Base-by-base conservation (phyloP, 805 yeast species). In the Candida railenensis region DNA sequence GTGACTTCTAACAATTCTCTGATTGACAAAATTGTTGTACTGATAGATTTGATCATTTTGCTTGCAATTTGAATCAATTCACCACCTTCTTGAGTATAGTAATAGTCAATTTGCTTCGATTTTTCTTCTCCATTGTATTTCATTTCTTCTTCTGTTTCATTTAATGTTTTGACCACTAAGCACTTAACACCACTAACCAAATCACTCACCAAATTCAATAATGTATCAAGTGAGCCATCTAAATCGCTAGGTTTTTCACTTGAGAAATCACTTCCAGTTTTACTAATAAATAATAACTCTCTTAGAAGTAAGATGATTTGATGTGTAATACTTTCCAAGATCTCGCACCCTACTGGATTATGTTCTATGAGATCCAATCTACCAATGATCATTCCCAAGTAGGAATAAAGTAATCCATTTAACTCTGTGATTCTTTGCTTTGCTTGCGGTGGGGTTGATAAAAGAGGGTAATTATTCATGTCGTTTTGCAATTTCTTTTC, bases 351-450 rank as follows among this genome's bases (percentile, higher is more conserved):
- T 15, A 71, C 71, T 3, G 82, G 75, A 58, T 86, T 87, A 54
- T 83, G 85, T 57, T 87, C 94, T 32, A 87, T 80, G 62, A 87
- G 71, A 61, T 87, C 94, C 52, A 87, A 65, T 54, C 95, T 67
- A n/a, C 95, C 95, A 14, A 85, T 72, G 8, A 87, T 77, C 52
- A 87, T 56, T 2, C 85, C 83, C 51, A 86, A 69, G 55, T 87
- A 87, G 1, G 80, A 71, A 54, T 78, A 77, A 14, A 85, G 57
- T 3, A 83, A 68, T 22, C 79, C 77, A 53, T 84, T 77, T 36
- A 86, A 77, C 61, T 86, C 91, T 21, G 80, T 76, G 20, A 86
- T 67, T 54, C 95, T 70, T 46, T 73, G 77, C 46, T 78, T 73
- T 0, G 89, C 88, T 45, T 69, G 65, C 2, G 95, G 95, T 1